phyloP scores from a whole-genome alignment of 768 basidiomycete species.

The Termitomyces bulborhizus region DNA sequence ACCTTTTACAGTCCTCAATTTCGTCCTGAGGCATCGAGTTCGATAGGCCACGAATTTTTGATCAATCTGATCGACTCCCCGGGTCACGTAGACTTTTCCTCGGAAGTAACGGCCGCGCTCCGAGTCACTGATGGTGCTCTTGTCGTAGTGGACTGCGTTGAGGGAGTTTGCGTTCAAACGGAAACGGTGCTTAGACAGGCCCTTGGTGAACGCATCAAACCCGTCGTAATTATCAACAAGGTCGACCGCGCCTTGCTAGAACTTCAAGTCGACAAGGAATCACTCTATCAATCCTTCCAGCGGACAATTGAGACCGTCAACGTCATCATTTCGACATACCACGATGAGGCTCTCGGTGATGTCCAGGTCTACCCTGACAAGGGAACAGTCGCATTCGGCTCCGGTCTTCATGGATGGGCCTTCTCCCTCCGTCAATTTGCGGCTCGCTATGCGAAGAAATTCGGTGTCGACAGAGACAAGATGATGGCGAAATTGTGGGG shows the following conservation, averaged over 20 bases:
- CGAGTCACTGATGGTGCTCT: slow-evolving; percentile 99
- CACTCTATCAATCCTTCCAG: slow-evolving; percentile 94
- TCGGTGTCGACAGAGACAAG: slow-evolving; percentile 98
- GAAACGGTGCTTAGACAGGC: slow-evolving; percentile 99
- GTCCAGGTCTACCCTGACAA: slow-evolving; percentile 98
- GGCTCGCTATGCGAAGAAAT: slow-evolving; percentile 91
- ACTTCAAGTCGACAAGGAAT: slow-evolving; percentile 95
- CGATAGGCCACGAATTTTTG: slow-evolving; percentile 86
- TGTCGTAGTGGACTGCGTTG: slow-evolving; percentile 98
- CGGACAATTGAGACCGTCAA: slow-evolving; percentile 98
- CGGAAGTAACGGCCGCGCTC: slow-evolving; percentile 98
- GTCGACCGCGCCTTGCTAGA: slow-evolving; percentile 99
- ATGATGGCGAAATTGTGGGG: slow-evolving; percentile 99
- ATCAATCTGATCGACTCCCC: slow-evolving; percentile 91
- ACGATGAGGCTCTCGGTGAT: slow-evolving; percentile 90
- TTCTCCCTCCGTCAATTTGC: slow-evolving; percentile 99
- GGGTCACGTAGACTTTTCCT: slow-evolving; percentile 99
- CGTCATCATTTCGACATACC: slow-evolving; percentile 97
- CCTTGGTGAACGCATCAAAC: slow-evolving; percentile 97
- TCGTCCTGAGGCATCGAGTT: not conserved
- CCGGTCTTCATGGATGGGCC: slow-evolving; percentile 99
- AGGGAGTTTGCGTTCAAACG: slow-evolving; percentile 99
- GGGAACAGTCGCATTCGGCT: slow-evolving; percentile 98
- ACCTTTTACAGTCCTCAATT: slow-evolving; percentile 2
- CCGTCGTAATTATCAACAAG: slow-evolving; percentile 99